A percentile compares a stretch with the other conserved stretches of the same genome.
These are phyloP conservation scores for Aeminium ludgeri DNA, from an alignment of 495 filamentous ascomycete species.

Conservation along the genomic window DNA sequence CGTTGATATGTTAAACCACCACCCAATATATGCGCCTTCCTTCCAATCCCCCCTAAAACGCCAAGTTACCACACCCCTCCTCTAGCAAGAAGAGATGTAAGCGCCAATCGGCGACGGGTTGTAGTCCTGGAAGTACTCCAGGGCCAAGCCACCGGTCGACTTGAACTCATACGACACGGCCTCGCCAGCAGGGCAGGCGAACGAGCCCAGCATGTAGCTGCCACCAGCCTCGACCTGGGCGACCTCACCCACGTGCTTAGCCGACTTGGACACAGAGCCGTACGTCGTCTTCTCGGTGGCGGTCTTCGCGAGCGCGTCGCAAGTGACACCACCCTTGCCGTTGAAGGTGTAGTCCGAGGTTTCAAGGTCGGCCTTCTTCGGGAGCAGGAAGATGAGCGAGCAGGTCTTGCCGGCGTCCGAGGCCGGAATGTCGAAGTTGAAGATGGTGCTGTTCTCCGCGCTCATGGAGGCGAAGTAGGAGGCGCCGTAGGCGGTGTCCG, in stretches of 20 bases:
- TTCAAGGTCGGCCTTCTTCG: constrained; percentile 10
- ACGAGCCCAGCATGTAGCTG: constrained; percentile 11
- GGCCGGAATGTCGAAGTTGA: constrained; percentile 23
- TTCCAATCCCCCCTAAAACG: no score
- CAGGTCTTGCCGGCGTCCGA: constrained; percentile 19
- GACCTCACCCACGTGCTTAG: constrained; percentile 2
- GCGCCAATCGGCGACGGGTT: constrained; percentile 1
- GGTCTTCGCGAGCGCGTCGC: constrained; percentile 14
- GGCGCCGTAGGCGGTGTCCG: constrained; percentile 17
- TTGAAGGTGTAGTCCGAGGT: constrained; percentile 13
- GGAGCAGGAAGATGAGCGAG: constrained; percentile 22
- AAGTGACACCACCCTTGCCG: constrained; percentile 17
- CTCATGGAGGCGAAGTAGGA: constrained; percentile 15
- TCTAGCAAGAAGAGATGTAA: no score
- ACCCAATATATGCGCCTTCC: no score
- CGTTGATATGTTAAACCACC: no score
- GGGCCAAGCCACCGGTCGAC: constrained; percentile 7
- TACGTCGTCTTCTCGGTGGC: constrained; percentile 17
- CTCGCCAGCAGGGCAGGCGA: constrained; percentile 10
- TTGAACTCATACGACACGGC: constrained; percentile 8
- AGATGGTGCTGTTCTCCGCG: constrained; percentile 16
- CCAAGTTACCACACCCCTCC: no score
- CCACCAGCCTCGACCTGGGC: constrained; percentile 9
- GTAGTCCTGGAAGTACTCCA: constrained; percentile 19
- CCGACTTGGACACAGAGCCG: constrained; percentile 7